phyloP scores from a whole-genome alignment of 306 rosid species.

The Quercus glauca region DNA sequence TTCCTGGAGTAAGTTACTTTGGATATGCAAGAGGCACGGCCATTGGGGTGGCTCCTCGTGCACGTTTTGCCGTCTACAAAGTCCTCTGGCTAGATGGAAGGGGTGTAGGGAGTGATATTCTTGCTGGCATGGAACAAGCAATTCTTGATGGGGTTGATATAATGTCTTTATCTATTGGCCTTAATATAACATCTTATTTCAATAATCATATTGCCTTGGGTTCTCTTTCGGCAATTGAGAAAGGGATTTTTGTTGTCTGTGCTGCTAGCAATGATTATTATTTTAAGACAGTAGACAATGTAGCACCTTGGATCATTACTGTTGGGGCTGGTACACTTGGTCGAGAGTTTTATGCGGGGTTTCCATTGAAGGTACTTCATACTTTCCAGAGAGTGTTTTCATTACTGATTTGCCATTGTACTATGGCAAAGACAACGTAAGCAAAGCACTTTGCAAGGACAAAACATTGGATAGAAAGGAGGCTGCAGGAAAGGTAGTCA shows the following conservation, averaged over 20 bases:
- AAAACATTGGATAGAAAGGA: background rate
- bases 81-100: background rate
- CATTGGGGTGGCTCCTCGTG: conserved; percentile 10
- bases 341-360: background rate
- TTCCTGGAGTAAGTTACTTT: background rate
- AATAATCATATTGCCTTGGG: background rate
- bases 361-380: background rate
- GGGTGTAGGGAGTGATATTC: background rate
- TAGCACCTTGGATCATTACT: conserved; percentile 23
- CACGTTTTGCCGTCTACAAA: conserved; percentile 24
- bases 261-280: background rate
- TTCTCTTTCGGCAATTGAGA: background rate
- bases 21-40: conserved; percentile 22
- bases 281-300: background rate
- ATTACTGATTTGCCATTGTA: background rate
- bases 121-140: background rate
- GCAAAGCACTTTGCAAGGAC: background rate
- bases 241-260: background rate
- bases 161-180: background rate
- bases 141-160: too few species aligned
- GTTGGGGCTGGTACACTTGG: conserved; percentile 9
- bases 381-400: background rate
- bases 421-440: background rate
- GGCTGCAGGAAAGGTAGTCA: conserved; percentile 3
- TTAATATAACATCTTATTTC: background rate